These are phyloP conservation scores for Claviceps quebecensis DNA, from an alignment of 2,329 filamentous ascomycete genomes.

Conservation along the genomic window DNA sequence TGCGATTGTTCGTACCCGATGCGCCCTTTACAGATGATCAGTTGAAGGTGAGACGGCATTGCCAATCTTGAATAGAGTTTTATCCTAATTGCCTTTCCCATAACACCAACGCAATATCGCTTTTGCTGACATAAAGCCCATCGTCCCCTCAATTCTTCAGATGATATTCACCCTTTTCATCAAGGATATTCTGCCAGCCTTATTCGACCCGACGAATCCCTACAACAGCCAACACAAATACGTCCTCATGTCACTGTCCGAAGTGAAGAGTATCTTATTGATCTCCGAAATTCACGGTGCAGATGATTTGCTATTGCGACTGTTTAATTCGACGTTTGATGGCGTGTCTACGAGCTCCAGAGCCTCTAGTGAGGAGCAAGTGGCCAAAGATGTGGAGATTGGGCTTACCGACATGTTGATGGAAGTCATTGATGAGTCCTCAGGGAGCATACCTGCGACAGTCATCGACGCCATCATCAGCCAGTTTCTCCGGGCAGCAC, in stretches of 20 bases:
- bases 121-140: conserved; percentile 6
- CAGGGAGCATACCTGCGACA: conserved; percentile 55
- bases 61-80: conserved; percentile 7
- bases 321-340: conserved; percentile 87
- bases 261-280: conserved; percentile 88
- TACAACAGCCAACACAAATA: conserved; percentile 92
- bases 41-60: conserved; percentile 54
- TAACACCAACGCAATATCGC: background rate
- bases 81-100: background rate
- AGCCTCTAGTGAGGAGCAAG: conserved; percentile 60
- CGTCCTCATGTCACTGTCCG: conserved; percentile 73
- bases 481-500: conserved; percentile 82
- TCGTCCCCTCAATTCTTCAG: conserved; percentile 27
- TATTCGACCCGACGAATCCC: conserved; percentile 73
- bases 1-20: conserved; percentile 85
- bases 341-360: conserved; percentile 70
- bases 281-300: conserved; percentile 76
- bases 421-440: conserved; percentile 74
- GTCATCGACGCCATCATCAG: conserved; percentile 90
- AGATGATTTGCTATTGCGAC: conserved; percentile 61
- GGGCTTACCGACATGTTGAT: conserved; percentile 79
- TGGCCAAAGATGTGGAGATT: conserved; percentile 87
- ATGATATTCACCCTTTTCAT: conserved; percentile 90
- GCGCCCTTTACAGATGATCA: conserved; percentile 85
- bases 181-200: conserved; percentile 65